phyloP scores from a whole-genome alignment of 2,329 filamentous ascomycete species.

The Fusarium protoensiforme region DNA sequence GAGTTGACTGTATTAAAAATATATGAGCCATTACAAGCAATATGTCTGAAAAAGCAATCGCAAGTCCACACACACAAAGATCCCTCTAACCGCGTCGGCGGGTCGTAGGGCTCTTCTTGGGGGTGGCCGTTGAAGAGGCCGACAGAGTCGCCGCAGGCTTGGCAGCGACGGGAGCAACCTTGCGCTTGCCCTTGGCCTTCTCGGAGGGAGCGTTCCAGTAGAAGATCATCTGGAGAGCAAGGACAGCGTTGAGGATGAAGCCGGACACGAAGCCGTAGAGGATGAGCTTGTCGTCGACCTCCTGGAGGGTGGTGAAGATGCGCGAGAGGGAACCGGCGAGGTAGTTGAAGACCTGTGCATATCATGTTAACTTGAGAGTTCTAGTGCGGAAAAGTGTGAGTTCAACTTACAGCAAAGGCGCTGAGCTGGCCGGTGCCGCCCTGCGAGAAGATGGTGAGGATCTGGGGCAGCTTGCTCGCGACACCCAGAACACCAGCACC shows the following conservation, averaged over 20 bases:
- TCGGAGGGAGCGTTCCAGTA: slow-evolving; percentile 85
- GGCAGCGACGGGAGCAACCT: slow-evolving; percentile 44
- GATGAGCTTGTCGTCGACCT: slow-evolving; percentile 96
- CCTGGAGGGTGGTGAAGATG: slow-evolving; percentile 97
- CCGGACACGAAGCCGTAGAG: slow-evolving; percentile 94
- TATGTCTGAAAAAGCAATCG: slow-evolving; percentile 28
- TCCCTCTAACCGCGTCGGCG: slow-evolving; percentile 54
- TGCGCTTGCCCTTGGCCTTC: slow-evolving; percentile 57
- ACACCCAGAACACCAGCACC: slow-evolving; percentile 85
- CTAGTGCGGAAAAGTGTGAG: rapidly evolving
- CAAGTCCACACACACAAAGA: slow-evolving; percentile 26
- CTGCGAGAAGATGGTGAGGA: slow-evolving; percentile 83
- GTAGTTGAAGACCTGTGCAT: slow-evolving; percentile 91
- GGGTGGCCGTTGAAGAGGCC: slow-evolving; percentile 42
- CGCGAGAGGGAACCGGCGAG: slow-evolving; percentile 90
- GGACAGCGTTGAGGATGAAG: slow-evolving; percentile 86
- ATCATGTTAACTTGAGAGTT: neutral
- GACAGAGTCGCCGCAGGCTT: slow-evolving; percentile 43
- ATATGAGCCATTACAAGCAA: slow-evolving; percentile 22
- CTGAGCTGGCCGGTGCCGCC: slow-evolving; percentile 95
- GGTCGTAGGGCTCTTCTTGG: slow-evolving; percentile 57
- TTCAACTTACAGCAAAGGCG: slow-evolving; percentile 84
- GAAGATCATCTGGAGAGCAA: slow-evolving; percentile 91
- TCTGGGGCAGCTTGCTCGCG: slow-evolving; percentile 94
- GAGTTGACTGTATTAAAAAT: slow-evolving; percentile 9